Evolutionary conservation across 2,329 filamentous ascomycete genomes (phyloP), one percentile per base, ranked within the genome.

Genomic region (Trichoderma pleuroti): DNA sequence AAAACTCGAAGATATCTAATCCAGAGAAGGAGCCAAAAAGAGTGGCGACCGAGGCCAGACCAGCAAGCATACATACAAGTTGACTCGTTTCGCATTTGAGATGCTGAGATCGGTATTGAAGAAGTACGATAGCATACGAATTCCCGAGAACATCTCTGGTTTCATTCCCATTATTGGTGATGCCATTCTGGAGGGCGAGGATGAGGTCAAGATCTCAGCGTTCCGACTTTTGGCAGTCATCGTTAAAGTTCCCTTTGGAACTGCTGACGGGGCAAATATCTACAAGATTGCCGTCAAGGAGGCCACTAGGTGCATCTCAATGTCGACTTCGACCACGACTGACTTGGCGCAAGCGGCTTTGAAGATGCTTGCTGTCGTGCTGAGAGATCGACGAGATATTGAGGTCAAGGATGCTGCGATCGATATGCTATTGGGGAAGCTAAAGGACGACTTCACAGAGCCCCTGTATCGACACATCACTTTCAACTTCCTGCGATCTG

Each of bases 91-190:
- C 79, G 90, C 94, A 1, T 84, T 99, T 68, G 96, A 98, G 76
- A 88, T 97, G 59, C 85, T 98, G 36, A 90, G 96, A 67, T 90
- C 92, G 2, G 88, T 97, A n/a, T 82, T 98, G 72, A 93, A 93
- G 76, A 97, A 97, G 78, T 90, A 97, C 74, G 92, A 94, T 68
- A 88, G 88, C 69, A 85, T 99, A 32, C 88, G 94, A 73, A 98
- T 91, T 1, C 85, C 93, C 0, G 85, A 86, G 56, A 98, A 98
- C 75, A 83, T 99, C 59, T 84, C 89, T 56, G 95, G 94, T 0
- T 98, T 98, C 77, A 83, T 99, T 63, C 93, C 94, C 0, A 90
- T 98, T 71, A 86, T 98, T 39, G 94, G 95, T 68, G 96, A 99
- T 80, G 90, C 93, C 0, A 85, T 98, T 56, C 85, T 97, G 9